Percentiles rank a stretch among this genome's conserved stretches.
These are phyloP conservation scores for Heterobasidion occidentale DNA, from an alignment of 1,284 basidiomycete species.

Conservation along the genomic window DNA sequence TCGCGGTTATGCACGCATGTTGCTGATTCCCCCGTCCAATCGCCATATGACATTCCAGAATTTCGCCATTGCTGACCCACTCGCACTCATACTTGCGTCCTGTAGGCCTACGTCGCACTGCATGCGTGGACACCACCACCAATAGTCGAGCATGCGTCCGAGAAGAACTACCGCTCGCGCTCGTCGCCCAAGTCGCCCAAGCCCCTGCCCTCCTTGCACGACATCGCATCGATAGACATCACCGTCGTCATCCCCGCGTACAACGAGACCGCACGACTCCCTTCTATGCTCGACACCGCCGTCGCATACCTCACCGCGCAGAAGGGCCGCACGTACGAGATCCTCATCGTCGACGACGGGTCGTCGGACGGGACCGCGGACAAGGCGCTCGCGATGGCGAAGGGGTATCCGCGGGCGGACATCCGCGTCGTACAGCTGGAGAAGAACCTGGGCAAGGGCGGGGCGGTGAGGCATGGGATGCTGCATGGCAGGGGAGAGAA, in stretches of 20 bases:
- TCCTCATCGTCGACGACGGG: slow-evolving; percentile 89
- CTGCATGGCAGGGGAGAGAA: slow-evolving; percentile 70
- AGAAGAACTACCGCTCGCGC: slow-evolving; percentile 55
- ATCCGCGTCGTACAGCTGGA: slow-evolving; percentile 76
- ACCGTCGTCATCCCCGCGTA: slow-evolving; percentile 86
- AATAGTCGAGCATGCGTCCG: slow-evolving; percentile 54
- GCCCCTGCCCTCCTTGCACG: slow-evolving; percentile 46
- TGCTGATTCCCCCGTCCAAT: slow-evolving; percentile 20
- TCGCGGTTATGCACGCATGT: slow-evolving; percentile 27
- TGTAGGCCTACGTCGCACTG: slow-evolving; percentile 55
- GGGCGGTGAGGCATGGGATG: slow-evolving; percentile 87
- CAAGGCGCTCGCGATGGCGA: slow-evolving; percentile 58
- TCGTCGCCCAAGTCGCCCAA: slow-evolving; percentile 38
- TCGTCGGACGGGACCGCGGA: slow-evolving; percentile 69
- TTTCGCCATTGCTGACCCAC: not conserved
- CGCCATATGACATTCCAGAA: not conserved
- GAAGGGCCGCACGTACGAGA: slow-evolving; percentile 51
- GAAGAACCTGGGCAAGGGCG: slow-evolving; percentile 86
- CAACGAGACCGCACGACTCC: slow-evolving; percentile 80
- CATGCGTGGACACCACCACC: slow-evolving; percentile 61
- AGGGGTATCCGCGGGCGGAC: slow-evolving; percentile 36
- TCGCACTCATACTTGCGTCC: not conserved
- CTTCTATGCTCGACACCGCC: slow-evolving; percentile 72
- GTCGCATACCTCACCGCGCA: slow-evolving; percentile 42
- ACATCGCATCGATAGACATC: slow-evolving; percentile 53